Evolutionary conservation across 306 rosid species (phyloP), one percentile per base, ranked within the genome.

Genomic region (Medicago truncatula): DNA sequence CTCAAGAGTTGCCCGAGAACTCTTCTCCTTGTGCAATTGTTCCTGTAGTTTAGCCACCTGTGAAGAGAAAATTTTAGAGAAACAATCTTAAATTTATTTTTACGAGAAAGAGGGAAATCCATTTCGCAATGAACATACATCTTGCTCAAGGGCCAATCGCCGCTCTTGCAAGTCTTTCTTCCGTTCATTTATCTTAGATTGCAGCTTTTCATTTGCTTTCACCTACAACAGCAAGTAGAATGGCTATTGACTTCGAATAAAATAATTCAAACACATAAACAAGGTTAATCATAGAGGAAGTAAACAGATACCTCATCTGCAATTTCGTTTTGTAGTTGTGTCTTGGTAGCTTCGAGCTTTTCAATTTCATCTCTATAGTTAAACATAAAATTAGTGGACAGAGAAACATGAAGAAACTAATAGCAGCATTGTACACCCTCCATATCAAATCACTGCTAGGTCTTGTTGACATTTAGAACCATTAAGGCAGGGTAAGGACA

Each of bases 141-240:
- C 98, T 82, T 89, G 91, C 88, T 88, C 89, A 13, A 96, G 99
- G 78, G 87, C 89, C 62, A 77, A 78, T 52, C 87, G 99, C 78
- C 85, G 98, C 80, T 86, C 93, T 18, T 53, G 85, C 85, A 92
- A 73, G 80, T 64, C 83, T 71, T 70, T 77, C 93, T 89, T 92
- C 77, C 78, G 78, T 38, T 62, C 84, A 67, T 88, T 89, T 67
- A 84, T 80, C 76, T 83, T 75, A 13, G 81, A 67, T 78, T 82
- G 90, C 78, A 92, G 80, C 82, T 76, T 79, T 58, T 49, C 86
- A 80, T 90, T 95, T 77, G 76, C 88, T 76, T 86, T 70, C 61
- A 71, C 91, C 99, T 96, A 82, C 71, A 81, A 71, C 25, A 57
- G 63, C 34, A 72, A 59, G 76, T 54, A 20, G 56, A 61, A 21